Conservation (phyloP, 2,329 filamentous ascomycete species). For the Phialocephala subalpina region DNA sequence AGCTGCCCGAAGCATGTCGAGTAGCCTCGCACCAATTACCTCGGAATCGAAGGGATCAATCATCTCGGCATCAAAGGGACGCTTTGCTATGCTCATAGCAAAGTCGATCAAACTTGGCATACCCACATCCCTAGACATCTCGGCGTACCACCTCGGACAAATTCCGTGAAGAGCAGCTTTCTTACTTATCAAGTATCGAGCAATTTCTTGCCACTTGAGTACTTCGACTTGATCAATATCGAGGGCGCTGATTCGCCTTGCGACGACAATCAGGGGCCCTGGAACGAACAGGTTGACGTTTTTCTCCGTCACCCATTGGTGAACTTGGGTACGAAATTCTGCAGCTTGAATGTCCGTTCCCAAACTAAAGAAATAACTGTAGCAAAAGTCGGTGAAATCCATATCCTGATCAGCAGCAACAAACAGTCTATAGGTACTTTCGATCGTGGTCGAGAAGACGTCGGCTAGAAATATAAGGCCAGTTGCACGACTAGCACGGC, state of each 20-base stretch:
- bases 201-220: not conserved
- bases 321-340: not conserved
- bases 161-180: not conserved
- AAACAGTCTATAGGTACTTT: not conserved
- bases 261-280: not conserved
- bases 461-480: not conserved
- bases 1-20: not conserved
- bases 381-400: not conserved
- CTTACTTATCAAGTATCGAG: not conserved
- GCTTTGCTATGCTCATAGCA: not conserved
- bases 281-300: slow-evolving; percentile 2
- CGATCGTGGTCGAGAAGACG: not conserved
- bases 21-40: not conserved
- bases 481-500: not conserved
- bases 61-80: too few relatives aligned
- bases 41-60: not conserved
- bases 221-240: not conserved
- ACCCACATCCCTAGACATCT: too few relatives aligned
- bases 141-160: too few relatives aligned
- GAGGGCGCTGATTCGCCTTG: not conserved
- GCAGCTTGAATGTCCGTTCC: too few relatives aligned
- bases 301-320: slow-evolving; percentile 1
- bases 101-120: not conserved
- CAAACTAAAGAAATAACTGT: not conserved
- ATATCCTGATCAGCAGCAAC: not conserved